Base-by-base conservation (phyloP, 257 asterid genomes). In the Scutellaria galericulata region DNA sequence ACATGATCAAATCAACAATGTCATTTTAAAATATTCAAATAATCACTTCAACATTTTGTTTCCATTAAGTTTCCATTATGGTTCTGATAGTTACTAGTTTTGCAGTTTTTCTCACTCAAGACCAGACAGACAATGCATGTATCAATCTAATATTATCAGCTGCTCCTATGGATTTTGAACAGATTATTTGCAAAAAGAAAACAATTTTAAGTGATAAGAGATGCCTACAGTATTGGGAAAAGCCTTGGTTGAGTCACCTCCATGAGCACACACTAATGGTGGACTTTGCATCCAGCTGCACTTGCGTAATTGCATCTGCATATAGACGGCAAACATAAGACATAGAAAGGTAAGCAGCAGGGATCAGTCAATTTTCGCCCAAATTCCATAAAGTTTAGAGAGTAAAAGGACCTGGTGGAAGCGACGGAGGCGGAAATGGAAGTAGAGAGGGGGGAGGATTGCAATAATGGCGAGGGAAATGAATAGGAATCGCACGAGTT, bases 261-360 rank as follows among this genome's bases (percentile, higher is more conserved):
- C 99, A 82, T 94, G 99, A 66, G 99, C 99, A 81, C 99, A 94
- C 24, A 88, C 95, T 66, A 94, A 82, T 31, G 98, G 98, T 78
- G 96, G 90, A 79, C 66, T 87, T 24, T 70, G 78, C 41, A 90
- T 81, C 98, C 98, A 93, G 54, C 88, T 77, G 82, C 98, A 93
- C 71, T 82, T 90, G 3, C 77, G 82, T 35, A 67, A 46, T 82
- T 81, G 94, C 72, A 82, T 69, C 97, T 92, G 95, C 84, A 77
- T 27, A 68, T 31, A 57, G 45, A 77, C 58, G 55, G 44, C 24
- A 52, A 68, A 50, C 31, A 58, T 51, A 75, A 68, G 53, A 53
- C 42, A 54, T 5, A 47, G 15, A 64, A 10, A 66, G 37, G 45
- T 44, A 47, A 45, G 53, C 71, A 53, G 68, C 55, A 6, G 51